Evolutionary conservation across 352 stramenopile genomes (phyloP), one percentile per base, ranked within the genome.

Genomic region (Pythium folliculosum): DNA sequence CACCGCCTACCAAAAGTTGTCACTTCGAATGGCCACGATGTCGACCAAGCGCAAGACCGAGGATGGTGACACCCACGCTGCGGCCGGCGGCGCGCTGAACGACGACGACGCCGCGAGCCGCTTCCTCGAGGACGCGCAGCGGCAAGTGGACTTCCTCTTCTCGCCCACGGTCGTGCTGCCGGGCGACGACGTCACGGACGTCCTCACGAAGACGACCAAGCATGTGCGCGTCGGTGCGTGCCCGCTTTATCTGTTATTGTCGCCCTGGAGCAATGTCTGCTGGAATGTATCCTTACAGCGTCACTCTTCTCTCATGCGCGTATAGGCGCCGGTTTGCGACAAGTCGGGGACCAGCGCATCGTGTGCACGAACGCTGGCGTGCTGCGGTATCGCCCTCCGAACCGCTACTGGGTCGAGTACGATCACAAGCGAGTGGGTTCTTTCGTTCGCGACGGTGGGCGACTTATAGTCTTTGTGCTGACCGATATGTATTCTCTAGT

Each of bases 361-460:
- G 71, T 94, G 32, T 83, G 78, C 66, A 96, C 86, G 16, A 92
- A 94, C 59, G 82, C 88, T 22, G 90, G 90, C 17, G 76, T 97
- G 25, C 75, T 97, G 45, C 77, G 89, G 60, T 96, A 96, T 68
- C 82, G 85, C 13, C 86, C 86, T 48, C 78, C 90, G 38, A 96
- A 97, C 65, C 82, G 88, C 48, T 96, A 96, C 72, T 96, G 90
- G 89, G 65, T 97, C 50, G 89, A 97, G n/a, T 92, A 81, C 67
- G 87, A 93, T 68, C 77, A 92, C 76, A 94, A 93, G 57, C 76
- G 88, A 40, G 89, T 96, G 77, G 59, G 84, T 81, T 25, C 6
- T 10, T 9, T 17, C 32, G 10, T 38, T 12, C 32, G 19, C 44
- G 7, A 1, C 22, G 30, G 4, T 5, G 13, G n/a, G 27, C 5